Conservation (phyloP, 2,329 filamentous ascomycete species). For the Fusarium nurragi region DNA sequence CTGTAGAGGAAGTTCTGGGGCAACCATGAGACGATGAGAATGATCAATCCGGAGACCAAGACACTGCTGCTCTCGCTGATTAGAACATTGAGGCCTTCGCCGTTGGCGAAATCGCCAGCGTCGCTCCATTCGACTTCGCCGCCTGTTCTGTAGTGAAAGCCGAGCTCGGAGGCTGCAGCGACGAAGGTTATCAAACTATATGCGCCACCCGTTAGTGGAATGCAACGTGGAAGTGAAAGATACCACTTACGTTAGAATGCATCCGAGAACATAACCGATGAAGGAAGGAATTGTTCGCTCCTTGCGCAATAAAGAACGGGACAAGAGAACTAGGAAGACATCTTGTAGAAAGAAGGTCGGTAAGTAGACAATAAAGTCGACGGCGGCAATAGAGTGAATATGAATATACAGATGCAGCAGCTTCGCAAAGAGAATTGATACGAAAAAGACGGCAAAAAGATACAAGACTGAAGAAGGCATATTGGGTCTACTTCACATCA, state of each 20-base stretch:
- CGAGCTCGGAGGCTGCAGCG: constrained; percentile 46
- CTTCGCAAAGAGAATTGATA: constrained; percentile 44
- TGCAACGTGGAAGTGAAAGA: background rate
- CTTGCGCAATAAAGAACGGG: constrained; percentile 40
- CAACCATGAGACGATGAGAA: constrained; percentile 39
- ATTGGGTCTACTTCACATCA: constrained; percentile 36
- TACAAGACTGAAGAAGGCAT: constrained; percentile 42
- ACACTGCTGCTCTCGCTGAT: constrained; percentile 44
- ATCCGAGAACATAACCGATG: constrained; percentile 34
- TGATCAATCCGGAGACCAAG: constrained; percentile 30
- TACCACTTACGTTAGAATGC: constrained; percentile 36
- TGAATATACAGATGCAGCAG: constrained; percentile 43
- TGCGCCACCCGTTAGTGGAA: constrained; percentile 16
- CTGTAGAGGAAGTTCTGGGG: constrained; percentile 37
- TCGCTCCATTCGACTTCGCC: constrained; percentile 47
- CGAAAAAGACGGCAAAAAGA: constrained; percentile 43
- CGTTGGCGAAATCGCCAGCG: constrained; percentile 42
- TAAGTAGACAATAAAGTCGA: constrained; percentile 44
- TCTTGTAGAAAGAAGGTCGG: constrained; percentile 45
- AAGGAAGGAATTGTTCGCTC: constrained; percentile 37
- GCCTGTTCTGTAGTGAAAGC: constrained; percentile 46
- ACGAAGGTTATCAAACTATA: constrained; percentile 41
- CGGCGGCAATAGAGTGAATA: constrained; percentile 35
- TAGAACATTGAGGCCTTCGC: constrained; percentile 46
- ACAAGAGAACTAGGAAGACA: constrained; percentile 35